Percentiles rank a stretch among this genome's conserved stretches.
Evolutionary conservation across 177 flowering plant species (phyloP).

Genomic region (Vitis hybrid): DNA sequence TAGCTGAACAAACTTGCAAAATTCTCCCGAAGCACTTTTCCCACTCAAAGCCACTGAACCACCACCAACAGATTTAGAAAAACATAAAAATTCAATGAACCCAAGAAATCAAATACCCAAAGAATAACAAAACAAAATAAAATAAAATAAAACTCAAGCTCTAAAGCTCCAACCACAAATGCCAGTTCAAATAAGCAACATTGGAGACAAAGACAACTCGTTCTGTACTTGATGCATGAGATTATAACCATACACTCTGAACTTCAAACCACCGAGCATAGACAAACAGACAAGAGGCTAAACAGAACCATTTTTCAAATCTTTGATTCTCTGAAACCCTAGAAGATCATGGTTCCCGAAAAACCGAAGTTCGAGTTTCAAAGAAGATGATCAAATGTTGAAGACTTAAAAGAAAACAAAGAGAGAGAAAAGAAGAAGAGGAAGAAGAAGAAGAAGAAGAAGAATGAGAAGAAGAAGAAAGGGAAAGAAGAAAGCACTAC

Average conservation of each 20-base stretch:
- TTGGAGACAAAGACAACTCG: not conserved
- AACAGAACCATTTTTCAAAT: slow-evolving; percentile 5
- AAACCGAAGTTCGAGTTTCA: not conserved
- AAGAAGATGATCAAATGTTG: not conserved
- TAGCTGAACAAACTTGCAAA: slow-evolving; percentile 4
- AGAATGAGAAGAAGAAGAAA: not conserved
- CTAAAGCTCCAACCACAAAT: not conserved
- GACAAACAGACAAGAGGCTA: not conserved
- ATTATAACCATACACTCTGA: not conserved
- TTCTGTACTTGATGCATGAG: not conserved
- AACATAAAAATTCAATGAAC: not conserved
- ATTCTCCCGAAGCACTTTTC: slow-evolving; percentile 4
- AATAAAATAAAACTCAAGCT: not conserved
- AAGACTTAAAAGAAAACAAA: not conserved
- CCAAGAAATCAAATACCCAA: not conserved
- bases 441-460: slow-evolving; percentile 1
- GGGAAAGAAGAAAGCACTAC: slow-evolving; percentile 12
- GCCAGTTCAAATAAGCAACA: not conserved
- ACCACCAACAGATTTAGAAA: slow-evolving; percentile 2
- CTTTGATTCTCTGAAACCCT: slow-evolving; percentile 3
- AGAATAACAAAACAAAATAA: no score
- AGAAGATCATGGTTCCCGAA: slow-evolving; percentile 3
- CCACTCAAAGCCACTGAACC: not conserved
- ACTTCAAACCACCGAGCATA: not conserved
- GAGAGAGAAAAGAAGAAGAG: not conserved